Percentiles rank a stretch among this genome's conserved stretches.
Evolutionary conservation across 148 eudicot species (phyloP).

Genomic region (Fagopyrum tataricum): DNA sequence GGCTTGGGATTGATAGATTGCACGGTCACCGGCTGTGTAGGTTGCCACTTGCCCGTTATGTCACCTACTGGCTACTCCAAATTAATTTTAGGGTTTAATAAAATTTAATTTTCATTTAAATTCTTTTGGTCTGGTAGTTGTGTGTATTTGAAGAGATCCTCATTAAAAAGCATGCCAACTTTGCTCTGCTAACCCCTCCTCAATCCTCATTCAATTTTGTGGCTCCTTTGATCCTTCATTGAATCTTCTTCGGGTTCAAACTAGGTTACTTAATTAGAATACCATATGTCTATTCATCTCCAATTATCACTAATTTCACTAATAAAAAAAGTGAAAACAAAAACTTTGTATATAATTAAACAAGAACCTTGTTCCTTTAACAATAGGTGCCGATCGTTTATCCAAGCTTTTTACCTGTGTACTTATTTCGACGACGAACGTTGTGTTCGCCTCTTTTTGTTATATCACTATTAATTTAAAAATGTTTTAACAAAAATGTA

Average conservation of each 20-base stretch:
- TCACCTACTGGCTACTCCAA: no score
- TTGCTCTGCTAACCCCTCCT: background rate
- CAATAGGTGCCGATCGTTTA: no score
- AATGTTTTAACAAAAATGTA: no score
- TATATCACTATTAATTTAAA: no score
- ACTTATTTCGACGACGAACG: no score
- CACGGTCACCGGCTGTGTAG: constrained; percentile 25
- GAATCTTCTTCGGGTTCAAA: background rate
- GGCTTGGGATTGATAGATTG: constrained; percentile 12
- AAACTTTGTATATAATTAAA: no score
- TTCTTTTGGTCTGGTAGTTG: background rate
- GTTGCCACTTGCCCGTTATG: no score
- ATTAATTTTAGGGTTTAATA: background rate
- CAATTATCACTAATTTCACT: background rate
- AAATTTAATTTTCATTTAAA: no score
- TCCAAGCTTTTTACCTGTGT: no score
- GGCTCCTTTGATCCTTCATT: background rate
- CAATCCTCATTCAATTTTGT: background rate
- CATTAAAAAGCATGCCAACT: background rate
- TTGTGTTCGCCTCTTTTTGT: no score
- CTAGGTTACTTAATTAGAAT: background rate
- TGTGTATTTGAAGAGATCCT: background rate
- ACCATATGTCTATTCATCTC: background rate
- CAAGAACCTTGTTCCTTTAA: no score
- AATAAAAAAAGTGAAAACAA: no score